A percentile compares a stretch with the other conserved stretches of the same genome.
Conservation (phyloP, 2,329 filamentous ascomycete species). For the Reticulascus tulasneorum region DNA sequence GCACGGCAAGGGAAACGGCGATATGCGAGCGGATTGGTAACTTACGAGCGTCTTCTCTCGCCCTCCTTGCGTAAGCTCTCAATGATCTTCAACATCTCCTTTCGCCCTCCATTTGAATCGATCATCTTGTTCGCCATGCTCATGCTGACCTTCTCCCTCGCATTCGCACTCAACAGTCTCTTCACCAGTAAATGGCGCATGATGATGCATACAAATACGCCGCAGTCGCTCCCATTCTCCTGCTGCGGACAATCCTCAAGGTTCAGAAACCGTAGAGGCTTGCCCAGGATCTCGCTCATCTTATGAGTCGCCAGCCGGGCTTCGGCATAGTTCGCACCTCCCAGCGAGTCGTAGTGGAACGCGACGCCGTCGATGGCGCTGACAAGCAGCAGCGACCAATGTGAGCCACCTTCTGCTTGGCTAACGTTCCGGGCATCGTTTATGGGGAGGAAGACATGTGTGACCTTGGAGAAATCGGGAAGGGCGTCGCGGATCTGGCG, state of each 20-base stretch:
- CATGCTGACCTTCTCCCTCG: conserved; percentile 88
- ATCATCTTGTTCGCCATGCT: conserved; percentile 82
- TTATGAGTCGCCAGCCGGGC: conserved; percentile 67
- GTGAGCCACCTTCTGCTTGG: conserved; percentile 81
- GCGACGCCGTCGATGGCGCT: conserved; percentile 83
- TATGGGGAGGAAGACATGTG: conserved; percentile 92
- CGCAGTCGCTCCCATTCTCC: conserved; percentile 89
- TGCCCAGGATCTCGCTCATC: conserved; percentile 63
- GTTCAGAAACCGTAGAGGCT: conserved; percentile 70
- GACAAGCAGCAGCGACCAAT: conserved; percentile 93
- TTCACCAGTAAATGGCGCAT: conserved; percentile 94
- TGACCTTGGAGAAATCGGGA: conserved; percentile 74
- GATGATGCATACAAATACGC: conserved; percentile 90
- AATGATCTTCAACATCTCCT: conserved; percentile 89
- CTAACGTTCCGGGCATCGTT: conserved; percentile 79
- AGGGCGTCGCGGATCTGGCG: conserved; percentile 61
- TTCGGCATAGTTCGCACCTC: conserved; percentile 69
- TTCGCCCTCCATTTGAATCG: conserved; percentile 73
- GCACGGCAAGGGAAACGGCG: not conserved
- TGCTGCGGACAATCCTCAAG: conserved; percentile 85
- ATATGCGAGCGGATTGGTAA: not conserved
- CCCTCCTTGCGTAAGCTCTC: conserved; percentile 84
- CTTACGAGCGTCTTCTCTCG: conserved; percentile 76
- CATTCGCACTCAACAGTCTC: conserved; percentile 72
- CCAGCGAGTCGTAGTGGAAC: conserved; percentile 93